Percentiles rank a stretch among this genome's conserved stretches.
These are phyloP conservation scores for Ceratonia siliqua DNA, from an alignment of 306 rosid genomes.

Conservation along the genomic window DNA sequence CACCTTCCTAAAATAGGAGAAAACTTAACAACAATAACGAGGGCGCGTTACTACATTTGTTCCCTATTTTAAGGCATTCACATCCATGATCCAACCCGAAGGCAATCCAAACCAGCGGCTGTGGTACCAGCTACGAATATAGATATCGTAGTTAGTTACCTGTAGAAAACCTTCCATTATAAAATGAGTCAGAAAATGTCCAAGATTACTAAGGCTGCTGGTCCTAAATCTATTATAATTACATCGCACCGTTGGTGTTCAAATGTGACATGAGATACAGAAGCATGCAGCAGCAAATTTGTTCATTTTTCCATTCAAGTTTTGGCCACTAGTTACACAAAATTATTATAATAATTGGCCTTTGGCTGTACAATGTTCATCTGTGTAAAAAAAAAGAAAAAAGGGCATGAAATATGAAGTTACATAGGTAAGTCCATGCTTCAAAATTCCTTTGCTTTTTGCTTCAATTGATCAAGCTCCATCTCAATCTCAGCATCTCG, in stretches of 20 bases:
- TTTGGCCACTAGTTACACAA: slow-evolving; percentile 22
- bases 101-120: neutral
- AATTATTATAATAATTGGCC: slow-evolving; percentile 18
- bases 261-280: slow-evolving; percentile 16
- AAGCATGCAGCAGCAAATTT: slow-evolving; percentile 20
- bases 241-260: neutral
- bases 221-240: neutral
- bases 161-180: neutral
- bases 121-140: neutral
- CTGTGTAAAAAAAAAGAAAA: slow-evolving; percentile 27
- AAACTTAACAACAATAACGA: too few species aligned
- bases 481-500: slow-evolving; percentile 79
- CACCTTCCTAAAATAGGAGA: too few species aligned
- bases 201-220: neutral
- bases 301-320: slow-evolving; percentile 24
- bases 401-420: slow-evolving; percentile 18
- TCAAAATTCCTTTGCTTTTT: slow-evolving; percentile 63
- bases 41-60: too few species aligned
- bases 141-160: neutral
- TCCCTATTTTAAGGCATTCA: too few species aligned
- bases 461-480: slow-evolving; percentile 79
- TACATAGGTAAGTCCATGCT: slow-evolving; percentile 3
- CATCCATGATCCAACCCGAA: too few species aligned
- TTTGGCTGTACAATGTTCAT: slow-evolving; percentile 45
- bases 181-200: neutral